Evolutionary conservation across 257 asterid species (phyloP).

Genomic region (Vinca minor): DNA sequence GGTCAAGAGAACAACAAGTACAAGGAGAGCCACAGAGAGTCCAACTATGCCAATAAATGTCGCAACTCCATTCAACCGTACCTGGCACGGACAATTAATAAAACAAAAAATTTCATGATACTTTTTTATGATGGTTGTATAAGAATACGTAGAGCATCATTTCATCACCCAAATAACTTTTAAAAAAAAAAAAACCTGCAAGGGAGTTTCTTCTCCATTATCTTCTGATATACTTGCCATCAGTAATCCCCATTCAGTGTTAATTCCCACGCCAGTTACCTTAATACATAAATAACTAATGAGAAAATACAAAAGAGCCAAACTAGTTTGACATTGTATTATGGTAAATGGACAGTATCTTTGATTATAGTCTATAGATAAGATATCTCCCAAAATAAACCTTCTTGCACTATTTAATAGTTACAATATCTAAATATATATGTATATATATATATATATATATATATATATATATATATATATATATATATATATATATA

Average conservation of each 20-base stretch:
- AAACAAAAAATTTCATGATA: background rate
- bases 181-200: constrained; percentile 59
- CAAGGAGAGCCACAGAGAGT: constrained; percentile 67
- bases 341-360: background rate
- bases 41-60: constrained; percentile 93
- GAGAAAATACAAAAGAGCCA: too few species aligned
- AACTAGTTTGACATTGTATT: background rate
- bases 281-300: constrained; percentile 20
- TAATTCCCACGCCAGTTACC: constrained; percentile 93
- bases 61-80: constrained; percentile 93
- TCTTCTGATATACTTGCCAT: constrained; percentile 97
- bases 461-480: too few species aligned
- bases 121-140: background rate
- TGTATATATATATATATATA: too few species aligned
- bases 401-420: background rate
- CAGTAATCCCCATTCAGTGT: constrained; percentile 97
- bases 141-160: background rate
- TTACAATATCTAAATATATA: too few species aligned
- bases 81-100: constrained; percentile 35
- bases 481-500: too few species aligned
- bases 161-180: background rate
- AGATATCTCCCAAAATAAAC: background rate
- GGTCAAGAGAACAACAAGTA: constrained; percentile 58
- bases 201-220: constrained; percentile 94
- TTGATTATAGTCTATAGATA: too few species aligned